Evolutionary conservation across 2,329 filamentous ascomycete genomes (phyloP), one percentile per base, ranked within the genome.

Genomic region (Ceratocystis colombiana): DNA sequence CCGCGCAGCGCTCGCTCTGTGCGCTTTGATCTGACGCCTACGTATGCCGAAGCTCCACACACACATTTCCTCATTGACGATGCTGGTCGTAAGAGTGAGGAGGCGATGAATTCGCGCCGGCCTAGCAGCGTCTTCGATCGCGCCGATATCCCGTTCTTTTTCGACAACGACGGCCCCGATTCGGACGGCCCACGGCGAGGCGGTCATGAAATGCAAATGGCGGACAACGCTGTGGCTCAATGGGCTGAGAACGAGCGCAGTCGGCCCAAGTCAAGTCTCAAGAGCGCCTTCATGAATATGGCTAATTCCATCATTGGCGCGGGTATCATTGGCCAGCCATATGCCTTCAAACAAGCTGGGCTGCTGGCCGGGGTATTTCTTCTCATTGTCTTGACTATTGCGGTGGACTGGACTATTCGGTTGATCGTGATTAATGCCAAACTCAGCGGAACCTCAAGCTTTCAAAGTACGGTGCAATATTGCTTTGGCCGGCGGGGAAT

Each of bases 201-300:
- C 6, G 61, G 66, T 20, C 66, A 66, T 45, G 66, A 68, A 37
- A 68, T 68, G 66, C 66, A 68, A 22, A 65, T 68, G 64, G 41
- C 66, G 10, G 73, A 68, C 53, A 66, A 64, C 33, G 53, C 66
- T 15, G 66, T 68, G 25, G 63, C 64, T 20, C 62, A 77, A 53
- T 80, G 79, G 76, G 80, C 79, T 4, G 79, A 82, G 71, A 76
- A 78, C 44, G 83, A 86, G 73, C 79, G 80, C 66, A 72, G 73
- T 50, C 82, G 92, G 66, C 91, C 93, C 61, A 93, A 93, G 77
- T 96, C 90, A 67, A 88, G 88, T 4, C 82, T 97, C 77, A 81
- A 83, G 69, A 90, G 88, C 74, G 93, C 94, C 2, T 97, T 99
- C 71, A 96, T 97, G 91, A 99, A 99, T 77, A 99, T 99, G 94